Conservation (phyloP, 805 yeast species). For the Sugiyamaella valdiviana region DNA sequence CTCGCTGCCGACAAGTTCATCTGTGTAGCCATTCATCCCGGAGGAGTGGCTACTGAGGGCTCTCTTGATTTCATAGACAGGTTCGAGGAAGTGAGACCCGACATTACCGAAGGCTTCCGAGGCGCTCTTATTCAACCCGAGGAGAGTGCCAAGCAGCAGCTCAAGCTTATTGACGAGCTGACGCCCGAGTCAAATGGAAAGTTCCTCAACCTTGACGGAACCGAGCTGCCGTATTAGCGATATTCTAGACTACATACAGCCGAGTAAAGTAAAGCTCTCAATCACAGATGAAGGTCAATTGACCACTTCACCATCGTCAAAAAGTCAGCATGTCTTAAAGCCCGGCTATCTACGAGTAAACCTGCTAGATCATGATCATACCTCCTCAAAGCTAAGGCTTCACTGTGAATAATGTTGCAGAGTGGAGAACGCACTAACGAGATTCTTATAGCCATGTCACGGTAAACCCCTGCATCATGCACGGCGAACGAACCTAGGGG, state of each 20-base stretch:
- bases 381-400: too few relatives aligned
- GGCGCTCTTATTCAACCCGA: conserved; percentile 20
- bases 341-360: too few relatives aligned
- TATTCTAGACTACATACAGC: too few relatives aligned
- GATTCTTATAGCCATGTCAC: not conserved
- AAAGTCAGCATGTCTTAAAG: too few relatives aligned
- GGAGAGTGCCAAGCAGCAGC: conserved; percentile 20
- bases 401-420: not conserved
- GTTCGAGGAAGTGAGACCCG: not conserved
- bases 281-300: too few relatives aligned
- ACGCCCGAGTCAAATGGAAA: conserved; percentile 26
- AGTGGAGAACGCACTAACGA: not conserved
- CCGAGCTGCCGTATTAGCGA: conserved; percentile 1
- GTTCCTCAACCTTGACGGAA: conserved; percentile 13
- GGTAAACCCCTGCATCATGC: too few relatives aligned
- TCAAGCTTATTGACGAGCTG: conserved; percentile 21
- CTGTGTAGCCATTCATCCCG: conserved; percentile 36
- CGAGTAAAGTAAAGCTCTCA: too few relatives aligned
- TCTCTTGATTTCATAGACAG: too few relatives aligned
- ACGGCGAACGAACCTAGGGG: too few relatives aligned
- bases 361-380: too few relatives aligned
- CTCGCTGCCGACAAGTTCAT: conserved; percentile 25
- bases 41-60: conserved; percentile 33
- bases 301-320: too few relatives aligned
- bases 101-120: not conserved